These are phyloP conservation scores for Ascoidea rubescens DNA, from an alignment of 805 yeast species.

Conservation along the genomic window DNA sequence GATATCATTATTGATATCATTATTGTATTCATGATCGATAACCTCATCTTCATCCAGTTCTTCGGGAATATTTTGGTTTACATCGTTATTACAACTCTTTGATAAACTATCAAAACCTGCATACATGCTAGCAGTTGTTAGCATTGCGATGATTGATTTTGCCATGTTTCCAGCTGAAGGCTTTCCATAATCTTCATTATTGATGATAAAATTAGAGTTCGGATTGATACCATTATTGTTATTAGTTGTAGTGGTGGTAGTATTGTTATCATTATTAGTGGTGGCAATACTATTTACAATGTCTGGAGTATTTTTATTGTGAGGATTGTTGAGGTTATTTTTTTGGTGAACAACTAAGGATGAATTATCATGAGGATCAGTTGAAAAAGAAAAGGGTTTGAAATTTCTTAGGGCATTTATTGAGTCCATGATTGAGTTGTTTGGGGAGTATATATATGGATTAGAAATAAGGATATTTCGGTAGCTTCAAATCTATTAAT, in stretches of 20 bases:
- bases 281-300: slow-evolving; percentile 1
- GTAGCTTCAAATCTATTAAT: no score
- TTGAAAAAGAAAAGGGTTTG: not conserved
- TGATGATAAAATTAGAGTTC: slow-evolving; percentile 7
- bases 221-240: slow-evolving; percentile 1
- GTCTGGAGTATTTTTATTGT: not conserved
- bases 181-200: slow-evolving; percentile 19
- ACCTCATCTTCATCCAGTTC: slow-evolving; percentile 13
- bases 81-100: slow-evolving; percentile 17
- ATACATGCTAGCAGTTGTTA: slow-evolving; percentile 44
- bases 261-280: slow-evolving; percentile 12
- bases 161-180: slow-evolving; percentile 27
- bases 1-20: slow-evolving; percentile 1
- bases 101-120: slow-evolving; percentile 20
- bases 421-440: not conserved
- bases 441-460: no score
- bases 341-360: no score
- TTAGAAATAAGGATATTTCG: no score
- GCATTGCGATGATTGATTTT: slow-evolving; percentile 36
- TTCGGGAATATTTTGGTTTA: slow-evolving; percentile 16
- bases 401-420: not conserved
- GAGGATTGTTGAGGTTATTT: not conserved
- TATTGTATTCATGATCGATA: not conserved
- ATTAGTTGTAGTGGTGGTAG: slow-evolving; percentile 11
- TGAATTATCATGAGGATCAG: not conserved